Evolutionary conservation across 2,329 filamentous ascomycete species (phyloP).

Genomic region (Tolypocladium pustulatum): DNA sequence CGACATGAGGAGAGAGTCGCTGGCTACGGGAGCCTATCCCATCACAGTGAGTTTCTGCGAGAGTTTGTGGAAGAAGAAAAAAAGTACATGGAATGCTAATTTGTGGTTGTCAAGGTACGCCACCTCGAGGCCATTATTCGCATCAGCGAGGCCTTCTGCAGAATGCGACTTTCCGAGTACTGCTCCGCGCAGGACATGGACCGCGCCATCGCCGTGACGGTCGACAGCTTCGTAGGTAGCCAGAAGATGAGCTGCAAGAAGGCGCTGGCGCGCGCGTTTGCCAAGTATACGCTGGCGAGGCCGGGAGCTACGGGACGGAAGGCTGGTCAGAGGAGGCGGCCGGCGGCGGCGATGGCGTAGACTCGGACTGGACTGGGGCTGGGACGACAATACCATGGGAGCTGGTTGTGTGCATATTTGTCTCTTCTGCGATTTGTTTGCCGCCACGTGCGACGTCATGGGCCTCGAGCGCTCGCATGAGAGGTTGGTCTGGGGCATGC

Average conservation of each 20-base stretch:
- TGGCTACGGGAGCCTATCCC: constrained; percentile 92
- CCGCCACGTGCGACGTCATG: neutral
- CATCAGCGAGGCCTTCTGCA: constrained; percentile 87
- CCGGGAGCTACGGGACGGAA: constrained; percentile 25
- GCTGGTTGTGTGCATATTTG: neutral
- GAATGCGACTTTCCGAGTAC: constrained; percentile 97
- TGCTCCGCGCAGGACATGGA: constrained; percentile 86
- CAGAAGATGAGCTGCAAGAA: constrained; percentile 99
- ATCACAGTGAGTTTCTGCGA: constrained; percentile 66
- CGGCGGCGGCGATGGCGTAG: constrained; percentile 18
- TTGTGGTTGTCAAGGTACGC: constrained; percentile 54
- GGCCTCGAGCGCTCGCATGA: neutral
- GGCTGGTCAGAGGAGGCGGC: constrained; percentile 11
- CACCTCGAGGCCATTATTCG: constrained; percentile 97
- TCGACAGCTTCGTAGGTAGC: constrained; percentile 90
- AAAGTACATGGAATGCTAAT: neutral
- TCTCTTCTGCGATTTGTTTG: neutral
- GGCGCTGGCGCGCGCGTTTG: constrained; percentile 84
- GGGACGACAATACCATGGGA: neutral
- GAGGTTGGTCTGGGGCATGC: neutral
- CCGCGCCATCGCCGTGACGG: constrained; percentile 90
- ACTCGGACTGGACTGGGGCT: neutral
- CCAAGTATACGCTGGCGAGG: constrained; percentile 69
- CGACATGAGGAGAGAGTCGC: constrained; percentile 86
- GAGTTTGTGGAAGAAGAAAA: accelerated